These are phyloP conservation scores for Penicillium corylophilum DNA, from an alignment of 2,329 filamentous ascomycete genomes.

Conservation along the genomic window DNA sequence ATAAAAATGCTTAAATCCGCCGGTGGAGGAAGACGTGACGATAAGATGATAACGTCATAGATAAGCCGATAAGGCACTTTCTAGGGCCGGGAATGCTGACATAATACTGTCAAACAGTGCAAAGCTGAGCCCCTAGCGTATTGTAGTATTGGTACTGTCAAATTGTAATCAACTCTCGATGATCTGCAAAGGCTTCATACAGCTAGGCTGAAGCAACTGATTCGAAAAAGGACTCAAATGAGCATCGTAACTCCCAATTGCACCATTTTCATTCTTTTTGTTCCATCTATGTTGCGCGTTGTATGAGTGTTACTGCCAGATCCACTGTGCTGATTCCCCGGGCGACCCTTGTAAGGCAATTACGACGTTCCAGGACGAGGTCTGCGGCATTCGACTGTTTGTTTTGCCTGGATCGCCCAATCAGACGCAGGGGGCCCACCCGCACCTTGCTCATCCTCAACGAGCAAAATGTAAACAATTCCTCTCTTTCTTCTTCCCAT, in stretches of 20 bases:
- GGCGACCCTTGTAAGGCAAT: not conserved
- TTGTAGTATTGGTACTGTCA: not conserved
- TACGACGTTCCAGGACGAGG: not conserved
- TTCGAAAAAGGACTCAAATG: not conserved
- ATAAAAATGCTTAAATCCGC: constrained; percentile 8
- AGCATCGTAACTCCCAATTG: not conserved
- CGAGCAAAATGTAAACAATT: constrained; percentile 29
- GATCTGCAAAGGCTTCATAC: not conserved
- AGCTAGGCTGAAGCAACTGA: not conserved
- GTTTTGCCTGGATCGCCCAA: constrained; percentile 23
- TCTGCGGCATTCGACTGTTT: constrained; percentile 19
- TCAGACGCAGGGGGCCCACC: constrained; percentile 14
- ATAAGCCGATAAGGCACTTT: constrained; percentile 22
- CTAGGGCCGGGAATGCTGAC: constrained; percentile 2
- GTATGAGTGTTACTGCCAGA: not conserved
- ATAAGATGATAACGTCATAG: constrained; percentile 20
- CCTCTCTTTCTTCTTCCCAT: constrained; percentile 8
- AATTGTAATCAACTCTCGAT: not conserved
- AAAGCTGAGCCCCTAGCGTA: constrained; percentile 9
- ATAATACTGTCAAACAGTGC: constrained; percentile 14
- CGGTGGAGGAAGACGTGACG: constrained; percentile 24
- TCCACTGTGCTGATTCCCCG: not conserved
- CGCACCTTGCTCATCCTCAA: constrained; percentile 15
- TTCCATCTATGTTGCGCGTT: not conserved
- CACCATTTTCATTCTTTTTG: not conserved